Percentiles rank a stretch among this genome's conserved stretches.
These are phyloP conservation scores for Geum urbanum DNA, from an alignment of 306 rosid species.

Conservation along the genomic window DNA sequence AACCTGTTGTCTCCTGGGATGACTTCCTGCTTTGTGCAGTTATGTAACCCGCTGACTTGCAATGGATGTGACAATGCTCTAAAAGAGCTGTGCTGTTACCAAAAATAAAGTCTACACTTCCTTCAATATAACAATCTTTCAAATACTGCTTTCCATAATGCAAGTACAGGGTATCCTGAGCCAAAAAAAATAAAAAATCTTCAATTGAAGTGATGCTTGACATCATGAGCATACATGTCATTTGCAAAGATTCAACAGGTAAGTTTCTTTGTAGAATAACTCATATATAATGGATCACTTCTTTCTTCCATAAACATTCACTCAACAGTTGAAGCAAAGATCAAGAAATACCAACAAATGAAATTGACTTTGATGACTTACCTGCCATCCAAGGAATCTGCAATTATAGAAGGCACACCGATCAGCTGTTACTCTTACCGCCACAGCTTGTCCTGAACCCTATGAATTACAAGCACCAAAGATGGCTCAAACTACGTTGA, in stretches of 20 bases:
- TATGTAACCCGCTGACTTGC: slow-evolving; percentile 74
- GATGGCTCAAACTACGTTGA: neutral
- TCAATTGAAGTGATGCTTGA: neutral
- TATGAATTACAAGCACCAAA: slow-evolving; percentile 21
- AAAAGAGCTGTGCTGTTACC: slow-evolving; percentile 89
- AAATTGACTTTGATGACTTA: slow-evolving; percentile 8
- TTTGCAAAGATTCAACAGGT: slow-evolving; percentile 1
- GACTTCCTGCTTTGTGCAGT: slow-evolving; percentile 88
- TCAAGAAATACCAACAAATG: neutral
- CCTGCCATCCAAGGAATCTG: slow-evolving; percentile 99
- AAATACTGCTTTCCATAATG: slow-evolving; percentile 76
- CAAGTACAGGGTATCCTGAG: slow-evolving; percentile 83
- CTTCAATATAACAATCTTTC: slow-evolving; percentile 88
- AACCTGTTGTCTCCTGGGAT: slow-evolving; percentile 81
- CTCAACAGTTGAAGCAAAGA: neutral
- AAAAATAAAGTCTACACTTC: slow-evolving; percentile 88
- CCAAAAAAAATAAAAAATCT: slow-evolving; percentile 16
- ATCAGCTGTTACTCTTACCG: slow-evolving; percentile 85
- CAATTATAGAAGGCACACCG: slow-evolving; percentile 90
- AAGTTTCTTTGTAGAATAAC: neutral
- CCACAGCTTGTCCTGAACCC: slow-evolving; percentile 99
- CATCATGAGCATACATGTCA: slow-evolving; percentile 2
- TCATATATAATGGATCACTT: neutral
- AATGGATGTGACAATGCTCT: slow-evolving; percentile 80
- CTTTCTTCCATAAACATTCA: neutral